Evolutionary conservation across 208 protist species (phyloP), one percentile per base, ranked within the genome.

Genomic region (Angomonas ambiguus): DNA sequence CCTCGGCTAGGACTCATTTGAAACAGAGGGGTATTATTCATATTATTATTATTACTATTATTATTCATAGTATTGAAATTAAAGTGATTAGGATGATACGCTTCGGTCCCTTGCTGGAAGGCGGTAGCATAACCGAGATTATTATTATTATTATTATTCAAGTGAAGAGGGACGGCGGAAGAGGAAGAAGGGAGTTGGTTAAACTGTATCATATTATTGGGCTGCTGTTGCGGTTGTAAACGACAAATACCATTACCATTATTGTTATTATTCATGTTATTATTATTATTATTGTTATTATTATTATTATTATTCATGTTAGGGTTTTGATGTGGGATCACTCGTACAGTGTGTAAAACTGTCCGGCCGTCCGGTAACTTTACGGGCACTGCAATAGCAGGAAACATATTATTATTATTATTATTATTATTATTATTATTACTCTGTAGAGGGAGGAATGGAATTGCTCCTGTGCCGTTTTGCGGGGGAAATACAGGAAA

Each of bases 371-470:
- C 38, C 16, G 38, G 38, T 16, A 45, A 45, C 38, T n/a, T 16
- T 16, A 45, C 38, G 8, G 38, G 38, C 38, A 45, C 38, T 16
- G 16, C 38, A n/a, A 16, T 45, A n/a, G n/a, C n/a, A n/a, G n/a
- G n/a, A n/a, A n/a, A n/a, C 38, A 45, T 45, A 45, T 45, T 45
- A 45, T 45, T 45, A 45, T 45, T 45, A 45, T 45, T 45, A 56
- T 56, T 56, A 56, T 56, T 56, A 56, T 56, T 56, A 56, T 56
- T 6, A 27, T 56, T 56, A 27, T 56, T 6, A 56, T 56, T 56
- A 27, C 27, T 56, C 38, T n/a, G 8, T 45, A n/a, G 38, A 45
- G 8, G 16, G 11, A 16, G 38, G 8, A 16, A 16, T 45, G 38
- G 38, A n/a, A 45, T n/a, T 16, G 38, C 11, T 45, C 11, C 16